Evolutionary conservation across 2,329 filamentous ascomycete species (phyloP).

Genomic region (Scolecobasidium constrictum): DNA sequence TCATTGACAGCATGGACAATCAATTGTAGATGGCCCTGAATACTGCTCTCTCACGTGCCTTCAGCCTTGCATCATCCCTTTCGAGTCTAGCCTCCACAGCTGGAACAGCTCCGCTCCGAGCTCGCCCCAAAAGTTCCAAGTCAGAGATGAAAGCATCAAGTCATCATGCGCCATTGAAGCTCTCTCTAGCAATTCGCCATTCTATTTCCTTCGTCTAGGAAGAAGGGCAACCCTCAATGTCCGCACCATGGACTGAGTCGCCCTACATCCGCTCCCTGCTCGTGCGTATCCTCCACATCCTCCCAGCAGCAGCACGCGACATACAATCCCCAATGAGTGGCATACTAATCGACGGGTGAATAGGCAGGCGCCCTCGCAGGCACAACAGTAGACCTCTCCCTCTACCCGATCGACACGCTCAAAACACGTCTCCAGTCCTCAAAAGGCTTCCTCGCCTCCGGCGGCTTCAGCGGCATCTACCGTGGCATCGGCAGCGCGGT

Average conservation of each 20-base stretch:
- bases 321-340: background rate
- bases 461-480: conserved; percentile 88
- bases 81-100: too few relatives aligned
- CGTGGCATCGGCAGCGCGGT: conserved; percentile 81
- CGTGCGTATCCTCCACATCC: conserved; percentile 20
- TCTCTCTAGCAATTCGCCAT: too few relatives aligned
- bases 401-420: conserved; percentile 96
- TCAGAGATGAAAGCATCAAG: too few relatives aligned
- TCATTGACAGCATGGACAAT: too few relatives aligned
- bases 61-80: too few relatives aligned
- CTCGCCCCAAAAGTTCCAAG: too few relatives aligned
- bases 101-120: too few relatives aligned
- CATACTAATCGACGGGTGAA: background rate
- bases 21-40: too few relatives aligned
- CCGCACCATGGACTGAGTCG: conserved; percentile 28
- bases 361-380: conserved; percentile 83
- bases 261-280: conserved; percentile 37
- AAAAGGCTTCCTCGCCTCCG: conserved; percentile 64
- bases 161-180: too few relatives aligned
- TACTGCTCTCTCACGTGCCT: too few relatives aligned
- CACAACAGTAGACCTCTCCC: conserved; percentile 89
- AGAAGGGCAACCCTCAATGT: conserved; percentile 6
- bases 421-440: conserved; percentile 93
- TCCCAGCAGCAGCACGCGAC: too few relatives aligned
- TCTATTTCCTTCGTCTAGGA: too few relatives aligned